phyloP scores from a whole-genome alignment of 495 filamentous ascomycete genomes.

The Articulospora tetracladia region DNA sequence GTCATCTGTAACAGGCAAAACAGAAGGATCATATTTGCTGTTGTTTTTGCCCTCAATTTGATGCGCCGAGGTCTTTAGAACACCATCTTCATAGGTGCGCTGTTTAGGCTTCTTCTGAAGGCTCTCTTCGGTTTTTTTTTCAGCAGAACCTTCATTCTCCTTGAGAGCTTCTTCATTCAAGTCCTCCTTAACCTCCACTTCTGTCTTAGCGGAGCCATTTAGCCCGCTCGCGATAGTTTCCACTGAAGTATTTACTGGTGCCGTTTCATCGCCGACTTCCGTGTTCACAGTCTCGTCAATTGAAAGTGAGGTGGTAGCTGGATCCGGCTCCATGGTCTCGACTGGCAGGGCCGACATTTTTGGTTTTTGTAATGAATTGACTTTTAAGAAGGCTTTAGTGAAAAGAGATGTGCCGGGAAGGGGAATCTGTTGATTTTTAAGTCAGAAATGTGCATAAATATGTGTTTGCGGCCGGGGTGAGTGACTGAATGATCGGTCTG shows the following conservation, averaged over 20 bases:
- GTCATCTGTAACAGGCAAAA: constrained; percentile 62
- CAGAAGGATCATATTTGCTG: constrained; percentile 62
- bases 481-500: background rate
- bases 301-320: constrained; percentile 23
- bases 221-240: background rate
- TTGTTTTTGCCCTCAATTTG: constrained; percentile 22
- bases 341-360: constrained; percentile 16
- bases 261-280: constrained; percentile 19
- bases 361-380: background rate
- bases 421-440: background rate
- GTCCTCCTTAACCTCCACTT: constrained; percentile 6
- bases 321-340: constrained; percentile 17
- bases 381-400: background rate
- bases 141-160: constrained; percentile 6
- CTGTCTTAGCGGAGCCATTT: background rate
- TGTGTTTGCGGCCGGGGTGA: background rate
- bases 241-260: constrained; percentile 13
- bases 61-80: constrained; percentile 8
- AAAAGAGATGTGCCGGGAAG: background rate
- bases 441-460: background rate
- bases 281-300: constrained; percentile 29
- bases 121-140: background rate
- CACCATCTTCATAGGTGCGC: constrained; percentile 2
- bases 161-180: constrained; percentile 14
- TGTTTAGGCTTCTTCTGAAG: background rate